Evolutionary conservation across 1,139 yeast genomes (phyloP), one percentile per base, ranked within the genome.

Genomic region (Saccharomycopsis crataegensis): DNA sequence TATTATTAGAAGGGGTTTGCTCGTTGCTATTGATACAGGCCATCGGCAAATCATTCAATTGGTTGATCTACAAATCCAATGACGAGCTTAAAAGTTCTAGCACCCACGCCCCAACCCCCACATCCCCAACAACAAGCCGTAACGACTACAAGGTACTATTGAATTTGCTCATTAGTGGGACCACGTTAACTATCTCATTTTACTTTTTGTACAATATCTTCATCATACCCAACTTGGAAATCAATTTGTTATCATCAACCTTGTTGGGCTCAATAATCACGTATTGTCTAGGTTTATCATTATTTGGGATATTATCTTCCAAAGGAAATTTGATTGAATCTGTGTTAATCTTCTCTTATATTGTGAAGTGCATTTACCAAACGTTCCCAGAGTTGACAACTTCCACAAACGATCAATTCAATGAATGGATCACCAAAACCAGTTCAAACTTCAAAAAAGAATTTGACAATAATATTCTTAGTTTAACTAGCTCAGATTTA

Each of bases 1-100:
- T 97, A 1, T 76, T 90, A 14, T 70, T 90, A 54, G 99, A 93
- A 70, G 99, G 99, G 1, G 85, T 93, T 62, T 93, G 97, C 69
- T 83, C 96, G 0, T 77, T 93, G 45, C 72, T 93, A 55, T 83
- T 90, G 34, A 88, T 93, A 58, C 99, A 93, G 69, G 90, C 96
- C 8, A 77, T 87, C 44, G 97, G 98, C 7, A 93, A 89, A 65
- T 80, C 88, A 8, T 77, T 88, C 53, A 77, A 79, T 58, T 85
- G 93, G 86, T 70, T 89, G 48, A 79, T 84, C n/a, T 60, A 78
- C 75, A 60, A 42, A 17, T 28, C 46, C 12, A 52, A 50, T 17
- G n/a, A 34, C n/a, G 28, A n/a, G 8, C n/a, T 14, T 36, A 16
- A 42, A 33, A 9, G 8, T 16, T 34, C 14, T 22, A 36, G 12